Percentiles rank a stretch among this genome's conserved stretches.
Evolutionary conservation across 2,329 filamentous ascomycete genomes (phyloP).

Genomic region (Exophiala alcalophila): DNA sequence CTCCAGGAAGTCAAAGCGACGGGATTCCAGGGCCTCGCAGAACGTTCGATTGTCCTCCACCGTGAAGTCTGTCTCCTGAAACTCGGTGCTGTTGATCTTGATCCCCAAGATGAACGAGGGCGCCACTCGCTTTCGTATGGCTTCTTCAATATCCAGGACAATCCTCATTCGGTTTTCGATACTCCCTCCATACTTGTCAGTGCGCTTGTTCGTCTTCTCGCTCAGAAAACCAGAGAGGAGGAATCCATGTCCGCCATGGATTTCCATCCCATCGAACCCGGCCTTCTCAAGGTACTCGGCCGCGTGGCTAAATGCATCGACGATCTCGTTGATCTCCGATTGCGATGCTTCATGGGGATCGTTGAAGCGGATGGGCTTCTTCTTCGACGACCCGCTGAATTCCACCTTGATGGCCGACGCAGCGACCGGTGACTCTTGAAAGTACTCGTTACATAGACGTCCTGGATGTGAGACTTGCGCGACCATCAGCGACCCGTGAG

Average conservation of each 20-base stretch:
- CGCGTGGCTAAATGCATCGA: constrained; percentile 60
- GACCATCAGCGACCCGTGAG: constrained; percentile 57
- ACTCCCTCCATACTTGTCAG: constrained; percentile 63
- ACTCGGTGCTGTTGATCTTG: constrained; percentile 60
- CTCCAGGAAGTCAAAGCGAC: constrained; percentile 52
- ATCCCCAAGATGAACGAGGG: constrained; percentile 49
- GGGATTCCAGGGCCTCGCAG: constrained; percentile 33
- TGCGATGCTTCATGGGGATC: constrained; percentile 36
- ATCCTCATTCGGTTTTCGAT: constrained; percentile 64
- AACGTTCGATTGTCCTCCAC: constrained; percentile 51
- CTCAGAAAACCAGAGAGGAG: constrained; percentile 57
- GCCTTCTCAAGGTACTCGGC: constrained; percentile 62
- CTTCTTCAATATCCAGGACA: constrained; percentile 52
- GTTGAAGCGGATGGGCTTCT: constrained; percentile 34
- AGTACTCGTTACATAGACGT: constrained; percentile 47
- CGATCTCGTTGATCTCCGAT: constrained; percentile 49
- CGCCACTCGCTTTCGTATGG: constrained; percentile 28
- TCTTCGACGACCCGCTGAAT: constrained; percentile 46
- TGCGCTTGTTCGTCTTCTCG: constrained; percentile 53
- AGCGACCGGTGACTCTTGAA: constrained; percentile 43
- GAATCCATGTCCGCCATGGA: constrained; percentile 59
- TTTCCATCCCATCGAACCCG: constrained; percentile 53
- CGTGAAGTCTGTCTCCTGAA: constrained; percentile 45
- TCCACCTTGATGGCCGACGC: constrained; percentile 3
- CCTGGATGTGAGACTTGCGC: constrained; percentile 64